Percentiles rank a stretch among this genome's conserved stretches.
phyloP scores from a whole-genome alignment of 768 basidiomycete species.

The Termitomyces sp. region DNA sequence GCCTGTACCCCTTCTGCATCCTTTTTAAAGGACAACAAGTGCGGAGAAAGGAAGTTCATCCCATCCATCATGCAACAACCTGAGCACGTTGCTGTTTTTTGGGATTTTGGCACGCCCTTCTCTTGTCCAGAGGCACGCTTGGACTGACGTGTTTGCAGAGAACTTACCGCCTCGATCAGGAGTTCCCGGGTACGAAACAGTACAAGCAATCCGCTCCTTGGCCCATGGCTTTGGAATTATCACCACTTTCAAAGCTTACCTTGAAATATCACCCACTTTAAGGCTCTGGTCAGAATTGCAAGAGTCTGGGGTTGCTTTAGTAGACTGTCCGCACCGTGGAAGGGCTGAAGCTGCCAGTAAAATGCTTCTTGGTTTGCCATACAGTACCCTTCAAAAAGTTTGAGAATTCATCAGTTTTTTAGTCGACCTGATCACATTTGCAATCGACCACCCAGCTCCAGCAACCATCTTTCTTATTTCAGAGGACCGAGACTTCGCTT shows the following conservation, averaged over 20 bases:
- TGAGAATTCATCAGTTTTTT: not conserved
- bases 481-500: constrained; percentile 39
- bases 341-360: constrained; percentile 40
- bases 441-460: constrained; percentile 39
- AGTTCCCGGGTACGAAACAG: constrained; percentile 35
- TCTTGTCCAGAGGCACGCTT: not conserved
- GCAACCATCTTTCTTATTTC: constrained; percentile 44
- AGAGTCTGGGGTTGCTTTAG: constrained; percentile 40
- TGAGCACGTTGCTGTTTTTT: constrained; percentile 35
- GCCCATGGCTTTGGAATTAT: constrained; percentile 43
- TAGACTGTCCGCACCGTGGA: constrained; percentile 32
- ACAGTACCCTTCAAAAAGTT: not conserved
- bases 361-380: constrained; percentile 42
- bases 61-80: constrained; percentile 26
- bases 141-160: constrained; percentile 22
- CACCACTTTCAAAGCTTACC: constrained; percentile 49
- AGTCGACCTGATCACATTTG: constrained; percentile 25
- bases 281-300: constrained; percentile 38
- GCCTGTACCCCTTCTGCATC: not conserved
- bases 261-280: constrained; percentile 36
- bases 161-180: constrained; percentile 29
- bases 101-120: constrained; percentile 20
- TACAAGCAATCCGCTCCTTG: constrained; percentile 37
- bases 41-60: not conserved
- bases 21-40: constrained; percentile 10